Percentiles rank a stretch among this genome's conserved stretches.
These are phyloP conservation scores for Naumovozyma dairenensis DNA, from an alignment of 805 yeast genomes.

Conservation along the genomic window DNA sequence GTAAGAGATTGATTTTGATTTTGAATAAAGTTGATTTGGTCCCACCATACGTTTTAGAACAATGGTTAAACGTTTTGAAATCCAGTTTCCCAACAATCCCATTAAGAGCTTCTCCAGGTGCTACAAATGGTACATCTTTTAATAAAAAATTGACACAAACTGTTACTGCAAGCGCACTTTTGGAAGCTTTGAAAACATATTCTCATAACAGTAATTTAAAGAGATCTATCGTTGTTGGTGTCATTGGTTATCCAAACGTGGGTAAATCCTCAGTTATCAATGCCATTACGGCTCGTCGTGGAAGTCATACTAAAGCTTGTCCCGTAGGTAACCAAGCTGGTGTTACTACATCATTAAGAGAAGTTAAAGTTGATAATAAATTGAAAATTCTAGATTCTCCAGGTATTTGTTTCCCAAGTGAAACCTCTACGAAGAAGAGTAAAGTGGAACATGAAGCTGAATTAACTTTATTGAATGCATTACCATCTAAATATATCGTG, in stretches of 20 bases:
- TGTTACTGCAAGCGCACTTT: constrained; percentile 60
- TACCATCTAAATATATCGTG: constrained; percentile 74
- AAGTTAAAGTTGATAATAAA: constrained; percentile 84
- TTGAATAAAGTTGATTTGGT: constrained; percentile 88
- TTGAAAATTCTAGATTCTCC: constrained; percentile 89
- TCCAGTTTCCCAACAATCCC: constrained; percentile 89
- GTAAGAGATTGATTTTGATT: constrained; percentile 73
- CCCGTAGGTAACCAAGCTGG: constrained; percentile 98
- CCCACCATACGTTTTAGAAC: constrained; percentile 72
- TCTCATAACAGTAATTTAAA: constrained; percentile 77
- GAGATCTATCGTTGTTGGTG: constrained; percentile 87
- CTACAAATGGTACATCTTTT: constrained; percentile 57
- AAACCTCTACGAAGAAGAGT: constrained; percentile 37
- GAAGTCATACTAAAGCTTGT: constrained; percentile 61
- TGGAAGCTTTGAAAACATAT: constrained; percentile 76
- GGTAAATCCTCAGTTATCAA: constrained; percentile 94
- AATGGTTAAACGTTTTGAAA: constrained; percentile 74
- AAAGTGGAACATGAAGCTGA: constrained; percentile 75
- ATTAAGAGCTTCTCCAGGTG: constrained; percentile 67
- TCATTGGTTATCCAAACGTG: constrained; percentile 94
- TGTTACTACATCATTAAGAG: constrained; percentile 84
- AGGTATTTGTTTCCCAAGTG: constrained; percentile 89
- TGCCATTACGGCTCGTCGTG: constrained; percentile 72
- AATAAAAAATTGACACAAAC: constrained; percentile 65
- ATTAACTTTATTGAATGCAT: constrained; percentile 74